Percentiles rank a stretch among this genome's conserved stretches.
Evolutionary conservation across 768 basidiomycete genomes (phyloP).

Genomic region (Tulasnella sp.): DNA sequence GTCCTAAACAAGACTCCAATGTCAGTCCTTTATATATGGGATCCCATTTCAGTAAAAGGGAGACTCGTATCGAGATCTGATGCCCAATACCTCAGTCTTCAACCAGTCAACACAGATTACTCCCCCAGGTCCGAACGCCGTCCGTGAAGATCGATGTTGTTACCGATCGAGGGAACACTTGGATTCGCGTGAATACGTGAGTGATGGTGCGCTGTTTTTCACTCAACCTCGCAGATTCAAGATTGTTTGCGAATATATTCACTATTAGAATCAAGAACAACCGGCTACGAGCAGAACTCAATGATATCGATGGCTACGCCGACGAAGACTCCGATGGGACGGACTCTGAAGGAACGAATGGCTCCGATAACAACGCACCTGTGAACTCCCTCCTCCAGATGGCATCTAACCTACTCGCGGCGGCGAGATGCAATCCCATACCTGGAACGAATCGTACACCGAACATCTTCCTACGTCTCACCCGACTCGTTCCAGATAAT

Average conservation of each 20-base stretch:
- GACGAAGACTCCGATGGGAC: slow-evolving; percentile 31
- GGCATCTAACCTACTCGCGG: slow-evolving; percentile 55
- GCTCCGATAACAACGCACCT: slow-evolving; percentile 30
- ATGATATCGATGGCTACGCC: slow-evolving; percentile 68
- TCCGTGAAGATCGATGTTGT: slow-evolving; percentile 70
- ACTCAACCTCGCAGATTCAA: not conserved
- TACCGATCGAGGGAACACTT: slow-evolving; percentile 57
- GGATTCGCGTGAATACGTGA: slow-evolving; percentile 85
- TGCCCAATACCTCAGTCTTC: too few relatives aligned
- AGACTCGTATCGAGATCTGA: too few relatives aligned
- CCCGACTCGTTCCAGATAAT: slow-evolving; percentile 38
- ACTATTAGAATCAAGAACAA: slow-evolving; percentile 59
- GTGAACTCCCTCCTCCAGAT: slow-evolving; percentile 67
- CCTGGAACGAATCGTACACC: slow-evolving; percentile 26
- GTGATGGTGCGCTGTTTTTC: slow-evolving; percentile 26
- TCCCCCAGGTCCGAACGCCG: too few relatives aligned
- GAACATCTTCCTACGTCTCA: slow-evolving; percentile 50
- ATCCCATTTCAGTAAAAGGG: too few relatives aligned
- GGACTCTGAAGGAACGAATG: slow-evolving; percentile 11
- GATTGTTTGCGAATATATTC: not conserved
- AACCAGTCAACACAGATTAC: too few relatives aligned
- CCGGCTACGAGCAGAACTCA: slow-evolving; percentile 67
- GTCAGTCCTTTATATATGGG: too few relatives aligned
- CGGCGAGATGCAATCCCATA: slow-evolving; percentile 49
- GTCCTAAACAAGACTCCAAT: too few relatives aligned